Percentiles rank a stretch among this genome's conserved stretches.
phyloP scores from a whole-genome alignment of 2,329 filamentous ascomycete species.

The Colletotrichum sp. region DNA sequence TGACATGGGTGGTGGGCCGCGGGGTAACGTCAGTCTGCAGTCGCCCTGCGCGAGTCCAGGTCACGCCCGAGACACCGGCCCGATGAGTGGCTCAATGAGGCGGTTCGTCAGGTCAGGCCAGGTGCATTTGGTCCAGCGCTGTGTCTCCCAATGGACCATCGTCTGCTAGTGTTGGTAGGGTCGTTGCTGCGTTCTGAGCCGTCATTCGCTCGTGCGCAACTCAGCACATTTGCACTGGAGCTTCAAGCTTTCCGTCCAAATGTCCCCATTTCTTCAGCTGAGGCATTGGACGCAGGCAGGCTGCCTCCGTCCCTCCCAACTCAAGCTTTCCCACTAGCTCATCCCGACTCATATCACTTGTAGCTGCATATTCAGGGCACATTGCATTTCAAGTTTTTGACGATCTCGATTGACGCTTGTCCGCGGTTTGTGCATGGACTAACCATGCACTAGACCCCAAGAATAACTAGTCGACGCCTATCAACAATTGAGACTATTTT shows the following conservation, averaged over 20 bases:
- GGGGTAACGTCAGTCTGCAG: slow-evolving; percentile 19
- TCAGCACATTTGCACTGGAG: neutral
- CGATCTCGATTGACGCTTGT: neutral
- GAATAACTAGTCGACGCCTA: slow-evolving; percentile 7
- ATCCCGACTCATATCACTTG: neutral
- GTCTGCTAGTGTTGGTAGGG: neutral
- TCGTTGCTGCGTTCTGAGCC: neutral
- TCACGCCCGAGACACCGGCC: slow-evolving; percentile 8
- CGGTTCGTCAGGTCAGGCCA: neutral
- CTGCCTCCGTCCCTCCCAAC: neutral
- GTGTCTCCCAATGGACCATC: neutral
- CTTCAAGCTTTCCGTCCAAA: neutral
- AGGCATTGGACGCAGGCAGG: neutral
- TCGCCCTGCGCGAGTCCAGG: neutral
- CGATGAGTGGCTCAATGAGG: neutral
- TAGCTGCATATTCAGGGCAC: neutral
- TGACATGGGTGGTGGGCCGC: slow-evolving; percentile 22
- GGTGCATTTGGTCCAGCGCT: neutral
- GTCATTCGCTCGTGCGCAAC: neutral
- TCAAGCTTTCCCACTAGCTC: neutral
- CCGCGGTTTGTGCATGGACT: neutral
- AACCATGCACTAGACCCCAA: neutral
- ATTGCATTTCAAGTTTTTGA: neutral
- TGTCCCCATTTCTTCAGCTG: neutral
- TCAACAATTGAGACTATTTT: slow-evolving; percentile 12